Percentiles rank a stretch among this genome's conserved stretches.
Evolutionary conservation across 108 stramenopile genomes (phyloP).

Genomic region (Skeletonema costatum): DNA sequence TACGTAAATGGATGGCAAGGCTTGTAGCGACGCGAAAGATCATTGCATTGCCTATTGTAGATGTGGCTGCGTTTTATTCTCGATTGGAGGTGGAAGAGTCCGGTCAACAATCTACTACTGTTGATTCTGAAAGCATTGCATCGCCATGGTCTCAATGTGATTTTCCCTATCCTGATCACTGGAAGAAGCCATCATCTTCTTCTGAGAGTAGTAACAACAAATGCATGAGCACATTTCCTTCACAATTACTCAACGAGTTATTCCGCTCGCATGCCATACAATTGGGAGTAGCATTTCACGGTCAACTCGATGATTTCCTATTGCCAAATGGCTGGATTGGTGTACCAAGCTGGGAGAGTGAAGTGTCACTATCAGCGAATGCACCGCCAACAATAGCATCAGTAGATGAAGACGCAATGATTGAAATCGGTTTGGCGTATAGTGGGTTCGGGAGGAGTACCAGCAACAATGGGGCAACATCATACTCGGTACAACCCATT

Average conservation of each 20-base stretch:
- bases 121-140: not conserved
- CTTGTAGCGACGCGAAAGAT: conserved; percentile 85
- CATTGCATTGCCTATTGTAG: conserved; percentile 82
- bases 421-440: conserved; percentile 19
- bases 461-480: not conserved
- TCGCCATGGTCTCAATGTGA: conserved; percentile 59
- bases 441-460: conserved; percentile 8
- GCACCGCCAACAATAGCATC: conserved; percentile 51
- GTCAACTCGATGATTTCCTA: conserved; percentile 51
- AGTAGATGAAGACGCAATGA: conserved; percentile 75
- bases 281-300: conserved; percentile 95
- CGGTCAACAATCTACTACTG: not conserved
- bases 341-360: conserved; percentile 92
- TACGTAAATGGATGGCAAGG: conserved; percentile 83
- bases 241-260: conserved; percentile 89
- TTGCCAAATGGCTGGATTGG: conserved; percentile 73
- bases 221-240: conserved; percentile 94
- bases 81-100: not conserved
- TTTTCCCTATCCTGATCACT: conserved; percentile 51
- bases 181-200: conserved; percentile 58
- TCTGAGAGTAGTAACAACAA: conserved; percentile 53
- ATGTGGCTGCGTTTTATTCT: conserved; percentile 77
- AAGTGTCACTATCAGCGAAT: conserved; percentile 47
- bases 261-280: conserved; percentile 93
- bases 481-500: not conserved